Evolutionary conservation across 805 yeast species (phyloP), one percentile per base, ranked within the genome.

Genomic region (Clavispora vitiphila): DNA sequence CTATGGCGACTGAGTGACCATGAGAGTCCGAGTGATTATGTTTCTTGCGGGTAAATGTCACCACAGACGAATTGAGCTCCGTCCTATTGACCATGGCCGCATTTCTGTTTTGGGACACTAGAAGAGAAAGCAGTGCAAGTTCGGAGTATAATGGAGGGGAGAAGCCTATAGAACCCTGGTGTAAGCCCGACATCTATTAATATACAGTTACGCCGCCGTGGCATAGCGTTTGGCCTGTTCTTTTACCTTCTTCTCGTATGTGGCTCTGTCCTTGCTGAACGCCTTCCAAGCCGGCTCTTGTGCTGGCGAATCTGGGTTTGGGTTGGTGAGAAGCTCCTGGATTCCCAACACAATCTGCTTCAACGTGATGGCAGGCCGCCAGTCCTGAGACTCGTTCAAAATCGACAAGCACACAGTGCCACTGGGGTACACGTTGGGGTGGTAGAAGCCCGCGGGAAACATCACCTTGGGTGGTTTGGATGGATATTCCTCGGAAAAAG

Each of bases 281-380:
- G 91, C 87, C 62, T 83, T 83, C 87, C 90, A 93, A 2, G 99
- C 98, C 3, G 95, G 95, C 51, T 88, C 93, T 65, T 93, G 99
- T 0, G 99, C 99, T 2, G 99, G 99, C 0, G 97, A 89, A 47
- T 82, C 82, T 18, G 96, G 95, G 59, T 93, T 93, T 27, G 99
- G 99, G 27, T 81, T 76, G 56, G 85, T 86, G 46, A 93, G 71
- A 41, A 93, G 72, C 61, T 90, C 96, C 64, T 93, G 99, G 39
- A 93, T 81, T 5, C 99, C 99, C 47, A 89, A 68, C 2, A 85
- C 82, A 44, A 93, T 83, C 60, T 91, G 96, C 58, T 87, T 89
- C 51, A 91, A 65, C 12, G 96, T 86, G 51, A 91, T 85, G 8
- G 96, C 96, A 1, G 99, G 99, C 57, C 96, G 79, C 99, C 99